These are phyloP conservation scores for Sporothrix pseudoabietina DNA, from an alignment of 2,329 filamentous ascomycete species.

Conservation along the genomic window DNA sequence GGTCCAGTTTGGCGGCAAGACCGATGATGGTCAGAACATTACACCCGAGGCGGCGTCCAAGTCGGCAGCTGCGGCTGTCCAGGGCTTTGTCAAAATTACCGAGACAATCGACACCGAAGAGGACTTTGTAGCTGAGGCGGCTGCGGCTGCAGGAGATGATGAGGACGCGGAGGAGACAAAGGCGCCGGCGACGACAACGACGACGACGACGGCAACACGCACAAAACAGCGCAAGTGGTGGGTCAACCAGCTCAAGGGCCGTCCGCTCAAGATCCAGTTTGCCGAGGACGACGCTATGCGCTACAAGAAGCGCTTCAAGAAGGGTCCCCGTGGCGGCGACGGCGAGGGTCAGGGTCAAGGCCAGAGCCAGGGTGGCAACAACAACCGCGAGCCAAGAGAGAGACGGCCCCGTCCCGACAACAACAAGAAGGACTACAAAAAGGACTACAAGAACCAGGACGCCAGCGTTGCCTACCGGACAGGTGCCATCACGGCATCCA, in stretches of 20 bases:
- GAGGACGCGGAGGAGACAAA: slow-evolving; percentile 35
- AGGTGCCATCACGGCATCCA: slow-evolving; percentile 74
- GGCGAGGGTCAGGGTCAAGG: slow-evolving; percentile 32
- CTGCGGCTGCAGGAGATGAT: slow-evolving; percentile 44
- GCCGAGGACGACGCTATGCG: slow-evolving; percentile 86
- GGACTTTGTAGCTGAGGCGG: slow-evolving; percentile 57
- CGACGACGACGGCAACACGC: slow-evolving; percentile 46
- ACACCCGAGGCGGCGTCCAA: slow-evolving; percentile 57
- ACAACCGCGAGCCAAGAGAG: slow-evolving; percentile 33
- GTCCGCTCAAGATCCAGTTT: slow-evolving; percentile 84
- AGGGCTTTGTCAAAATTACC: slow-evolving; percentile 75
- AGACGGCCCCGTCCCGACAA: slow-evolving; percentile 24
- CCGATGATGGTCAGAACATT: slow-evolving; percentile 20
- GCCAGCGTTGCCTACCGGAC: slow-evolving; percentile 65
- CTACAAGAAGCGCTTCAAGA: slow-evolving; percentile 93
- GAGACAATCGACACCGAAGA: slow-evolving; percentile 65
- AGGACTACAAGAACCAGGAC: slow-evolving; percentile 48
- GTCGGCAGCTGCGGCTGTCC: slow-evolving; percentile 73
- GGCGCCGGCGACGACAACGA: slow-evolving; percentile 44
- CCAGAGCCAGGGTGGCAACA: neutral
- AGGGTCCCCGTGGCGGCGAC: slow-evolving; percentile 58
- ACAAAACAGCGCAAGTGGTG: slow-evolving; percentile 72
- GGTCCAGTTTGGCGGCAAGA: slow-evolving; percentile 72
- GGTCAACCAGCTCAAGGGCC: slow-evolving; percentile 80
- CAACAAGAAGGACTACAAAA: slow-evolving; percentile 36